These are phyloP conservation scores for Aspergillus saccharolyticus DNA, from an alignment of 495 filamentous ascomycete species.

Conservation along the genomic window DNA sequence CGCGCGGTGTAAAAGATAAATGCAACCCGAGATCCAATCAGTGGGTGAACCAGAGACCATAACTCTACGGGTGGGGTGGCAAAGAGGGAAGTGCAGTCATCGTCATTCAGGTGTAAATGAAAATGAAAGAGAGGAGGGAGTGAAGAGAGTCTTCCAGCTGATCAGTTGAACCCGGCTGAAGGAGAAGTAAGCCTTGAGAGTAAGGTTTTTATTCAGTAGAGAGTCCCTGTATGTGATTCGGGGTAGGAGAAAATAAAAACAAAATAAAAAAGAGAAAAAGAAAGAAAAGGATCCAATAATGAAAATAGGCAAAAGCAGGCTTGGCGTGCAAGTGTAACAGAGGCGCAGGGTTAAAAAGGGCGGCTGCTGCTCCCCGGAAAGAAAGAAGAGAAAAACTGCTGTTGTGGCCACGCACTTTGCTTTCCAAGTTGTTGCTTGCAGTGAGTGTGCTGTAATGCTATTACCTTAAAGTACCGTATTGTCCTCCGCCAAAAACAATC, in stretches of 20 bases:
- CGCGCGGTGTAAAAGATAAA: slow-evolving; percentile 10
- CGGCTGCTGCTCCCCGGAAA: slow-evolving; percentile 14
- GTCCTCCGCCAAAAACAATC: background rate
- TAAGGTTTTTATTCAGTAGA: too few species aligned
- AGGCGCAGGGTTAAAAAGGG: slow-evolving; percentile 26
- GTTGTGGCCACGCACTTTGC: too few species aligned
- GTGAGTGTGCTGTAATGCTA: background rate
- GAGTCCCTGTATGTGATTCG: too few species aligned
- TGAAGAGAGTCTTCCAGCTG: background rate
- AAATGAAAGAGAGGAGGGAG: background rate
- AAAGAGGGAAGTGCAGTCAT: background rate
- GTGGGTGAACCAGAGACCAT: slow-evolving; percentile 5
- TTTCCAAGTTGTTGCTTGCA: slow-evolving; percentile 9
- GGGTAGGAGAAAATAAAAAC: slow-evolving; percentile 16
- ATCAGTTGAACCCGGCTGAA: background rate
- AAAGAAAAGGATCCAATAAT: slow-evolving; percentile 19
- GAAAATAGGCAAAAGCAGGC: slow-evolving; percentile 12
- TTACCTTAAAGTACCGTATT: too few species aligned
- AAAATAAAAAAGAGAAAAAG: slow-evolving; percentile 21
- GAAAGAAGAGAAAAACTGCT: slow-evolving; percentile 14
- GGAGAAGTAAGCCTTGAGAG: background rate
- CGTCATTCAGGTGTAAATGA: background rate
- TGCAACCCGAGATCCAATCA: slow-evolving; percentile 13
- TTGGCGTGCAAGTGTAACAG: slow-evolving; percentile 14
- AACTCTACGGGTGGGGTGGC: slow-evolving; percentile 17